Conservation (phyloP, 805 yeast genomes). For the Cyberlindnera lachancei region DNA sequence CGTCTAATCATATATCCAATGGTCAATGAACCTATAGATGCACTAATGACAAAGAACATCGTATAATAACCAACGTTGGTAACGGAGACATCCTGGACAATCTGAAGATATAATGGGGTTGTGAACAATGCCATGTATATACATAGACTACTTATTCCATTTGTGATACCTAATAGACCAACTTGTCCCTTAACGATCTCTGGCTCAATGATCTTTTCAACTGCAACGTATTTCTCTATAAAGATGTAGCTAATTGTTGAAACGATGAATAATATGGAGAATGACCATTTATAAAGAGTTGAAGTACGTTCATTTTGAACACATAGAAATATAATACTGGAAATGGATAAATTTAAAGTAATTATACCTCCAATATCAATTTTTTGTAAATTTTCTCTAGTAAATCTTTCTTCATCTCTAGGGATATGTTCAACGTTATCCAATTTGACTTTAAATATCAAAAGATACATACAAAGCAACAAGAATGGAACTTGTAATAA, state of each 20-base stretch:
- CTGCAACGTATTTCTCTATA: conserved; percentile 31
- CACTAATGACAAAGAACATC: conserved; percentile 32
- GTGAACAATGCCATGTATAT: conserved; percentile 29
- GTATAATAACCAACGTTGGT: conserved; percentile 33
- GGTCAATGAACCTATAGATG: conserved; percentile 32
- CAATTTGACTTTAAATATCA: conserved; percentile 25
- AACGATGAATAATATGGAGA: conserved; percentile 9
- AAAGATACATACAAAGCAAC: conserved; percentile 15
- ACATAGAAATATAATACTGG: conserved; percentile 28
- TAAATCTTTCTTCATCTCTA: conserved; percentile 22
- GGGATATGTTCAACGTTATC: conserved; percentile 23
- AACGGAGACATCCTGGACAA: conserved; percentile 33
- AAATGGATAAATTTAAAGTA: conserved; percentile 26
- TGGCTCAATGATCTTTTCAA: conserved; percentile 35
- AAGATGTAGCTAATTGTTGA: conserved; percentile 20
- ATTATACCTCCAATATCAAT: conserved; percentile 37
- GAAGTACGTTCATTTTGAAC: conserved; percentile 19
- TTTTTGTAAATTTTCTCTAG: conserved; percentile 26
- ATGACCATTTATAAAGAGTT: conserved; percentile 5
- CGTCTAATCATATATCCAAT: conserved; percentile 28
- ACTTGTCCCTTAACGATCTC: conserved; percentile 31
- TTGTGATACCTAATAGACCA: conserved; percentile 29
- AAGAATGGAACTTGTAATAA: conserved; percentile 33
- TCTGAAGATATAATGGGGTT: conserved; percentile 35
- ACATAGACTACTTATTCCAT: conserved; percentile 30